A percentile compares a stretch with the other conserved stretches of the same genome.
These are phyloP conservation scores for Penicillium digitatum DNA, from an alignment of 2,329 filamentous ascomycete genomes.

Conservation along the genomic window DNA sequence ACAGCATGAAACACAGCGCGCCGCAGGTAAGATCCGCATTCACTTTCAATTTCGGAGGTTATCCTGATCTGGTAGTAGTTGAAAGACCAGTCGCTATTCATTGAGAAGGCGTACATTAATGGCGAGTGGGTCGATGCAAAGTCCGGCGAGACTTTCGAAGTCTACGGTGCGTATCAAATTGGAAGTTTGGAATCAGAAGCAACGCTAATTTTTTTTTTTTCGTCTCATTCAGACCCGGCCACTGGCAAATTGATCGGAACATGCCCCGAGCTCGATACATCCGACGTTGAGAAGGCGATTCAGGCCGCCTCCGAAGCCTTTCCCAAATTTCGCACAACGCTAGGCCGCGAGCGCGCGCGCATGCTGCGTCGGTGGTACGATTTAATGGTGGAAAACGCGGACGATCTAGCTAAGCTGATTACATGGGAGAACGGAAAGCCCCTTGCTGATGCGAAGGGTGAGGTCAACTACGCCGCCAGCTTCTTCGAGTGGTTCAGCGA, in stretches of 20 bases:
- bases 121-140: slow-evolving; percentile 84
- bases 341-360: slow-evolving; percentile 57
- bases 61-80: slow-evolving; percentile 51
- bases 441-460: slow-evolving; percentile 56
- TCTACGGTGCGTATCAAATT: slow-evolving; percentile 54
- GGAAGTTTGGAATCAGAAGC: neutral
- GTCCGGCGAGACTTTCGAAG: slow-evolving; percentile 88
- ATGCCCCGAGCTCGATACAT: slow-evolving; percentile 71
- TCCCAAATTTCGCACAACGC: slow-evolving; percentile 57
- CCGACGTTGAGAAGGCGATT: slow-evolving; percentile 79
- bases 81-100: slow-evolving; percentile 76
- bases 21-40: slow-evolving; percentile 35
- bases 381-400: slow-evolving; percentile 61
- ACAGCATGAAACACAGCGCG: slow-evolving; percentile 41
- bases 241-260: slow-evolving; percentile 76
- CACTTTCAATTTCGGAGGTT: too few species aligned
- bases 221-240: slow-evolving; percentile 63
- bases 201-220: neutral
- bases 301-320: slow-evolving; percentile 72
- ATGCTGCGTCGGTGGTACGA: slow-evolving; percentile 66
- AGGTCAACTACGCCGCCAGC: slow-evolving; percentile 55
- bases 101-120: slow-evolving; percentile 81
- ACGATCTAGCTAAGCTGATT: slow-evolving; percentile 62
- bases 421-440: slow-evolving; percentile 70
- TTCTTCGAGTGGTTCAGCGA: slow-evolving; percentile 64